Evolutionary conservation across 106 monocot genomes (phyloP).

Genomic region (Triglochin maritima): DNA sequence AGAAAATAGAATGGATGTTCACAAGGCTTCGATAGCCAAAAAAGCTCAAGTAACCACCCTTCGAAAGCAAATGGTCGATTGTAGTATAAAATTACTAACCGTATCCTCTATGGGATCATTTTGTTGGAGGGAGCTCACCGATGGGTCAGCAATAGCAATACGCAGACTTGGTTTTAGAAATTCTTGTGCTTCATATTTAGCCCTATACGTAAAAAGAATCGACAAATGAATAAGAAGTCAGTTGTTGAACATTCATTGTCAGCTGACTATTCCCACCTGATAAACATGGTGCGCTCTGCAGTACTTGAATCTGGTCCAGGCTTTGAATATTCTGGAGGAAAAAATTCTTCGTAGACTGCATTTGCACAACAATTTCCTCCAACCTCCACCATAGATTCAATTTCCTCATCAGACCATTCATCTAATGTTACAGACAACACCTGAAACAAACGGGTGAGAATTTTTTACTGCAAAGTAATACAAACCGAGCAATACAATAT

Average conservation of each 20-base stretch:
- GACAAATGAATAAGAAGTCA: neutral
- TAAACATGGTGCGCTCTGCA: slow-evolving; percentile 70
- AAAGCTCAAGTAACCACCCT: too few species aligned
- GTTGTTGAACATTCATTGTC: neutral
- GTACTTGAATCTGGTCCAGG: slow-evolving; percentile 46
- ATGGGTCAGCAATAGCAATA: slow-evolving; percentile 24
- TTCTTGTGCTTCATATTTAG: slow-evolving; percentile 86
- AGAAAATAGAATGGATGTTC: too few species aligned
- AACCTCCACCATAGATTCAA: slow-evolving; percentile 79
- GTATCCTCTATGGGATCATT: slow-evolving; percentile 31
- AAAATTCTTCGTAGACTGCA: slow-evolving; percentile 86
- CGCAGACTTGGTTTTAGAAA: slow-evolving; percentile 86
- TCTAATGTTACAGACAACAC: slow-evolving; percentile 82
- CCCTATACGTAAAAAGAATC: slow-evolving; percentile 22
- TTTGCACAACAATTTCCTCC: slow-evolving; percentile 92
- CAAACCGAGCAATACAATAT: neutral
- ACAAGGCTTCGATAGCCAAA: too few species aligned
- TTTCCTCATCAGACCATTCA: slow-evolving; percentile 74
- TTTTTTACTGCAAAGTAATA: neutral
- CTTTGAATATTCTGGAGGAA: slow-evolving; percentile 44
- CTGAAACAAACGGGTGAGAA: slow-evolving; percentile 14
- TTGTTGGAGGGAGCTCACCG: slow-evolving; percentile 39
- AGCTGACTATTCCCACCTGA: slow-evolving; percentile 33
- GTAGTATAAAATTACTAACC: slow-evolving; percentile 3
- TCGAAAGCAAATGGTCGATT: too few species aligned